Evolutionary conservation across 768 basidiomycete species (phyloP), one percentile per base, ranked within the genome.

Genomic region (Boletus sensibilis): DNA sequence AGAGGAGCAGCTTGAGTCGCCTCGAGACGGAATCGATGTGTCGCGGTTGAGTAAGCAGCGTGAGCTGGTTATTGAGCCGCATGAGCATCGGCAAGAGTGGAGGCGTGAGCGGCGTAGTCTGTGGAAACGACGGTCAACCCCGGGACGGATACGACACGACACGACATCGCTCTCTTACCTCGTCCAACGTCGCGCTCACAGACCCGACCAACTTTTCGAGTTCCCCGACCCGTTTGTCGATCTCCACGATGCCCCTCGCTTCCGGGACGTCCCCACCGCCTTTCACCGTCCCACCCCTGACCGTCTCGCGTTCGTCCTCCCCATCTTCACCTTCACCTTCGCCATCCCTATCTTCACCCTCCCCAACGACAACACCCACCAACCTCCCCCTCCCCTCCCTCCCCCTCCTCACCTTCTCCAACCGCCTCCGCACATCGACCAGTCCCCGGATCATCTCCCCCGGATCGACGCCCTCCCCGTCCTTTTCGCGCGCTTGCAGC

Each of bases 21-120:
- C 96, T 84, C 2, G 95, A 95, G 59, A 98, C 90, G 12, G 93
- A 90, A 72, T 99, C 97, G 48, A 98, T 87, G 67, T 98, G 94
- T 16, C 95, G 86, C 0, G 97, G 96, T 75, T 98, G 94, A 0
- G 96, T 92, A 44, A 99, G 84, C 16, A 98, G 78, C 8, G 86
- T 83, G 23, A 98, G 76, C 68, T 97, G 94, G 21, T 85, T 84
- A 66, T 92, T 93, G 42, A 98, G 83, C 42, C 90, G 84, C 18
- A 83, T 82, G 51, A 98, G 79, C 47, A 91, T 82, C 0, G 92
- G 87, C 4, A 97, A 75, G n/a, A 98, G 78, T 3, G 92, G 90
- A 6, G 87, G 80, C 0, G 91, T 88, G 18, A 93, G 78, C 2
- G 87, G 86, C 0, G 88, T 82, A 1, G 81, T 76, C 90, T 92